Evolutionary conservation across 352 stramenopile genomes (phyloP), one percentile per base, ranked within the genome.

Genomic region (Phytophthora ramorum): DNA sequence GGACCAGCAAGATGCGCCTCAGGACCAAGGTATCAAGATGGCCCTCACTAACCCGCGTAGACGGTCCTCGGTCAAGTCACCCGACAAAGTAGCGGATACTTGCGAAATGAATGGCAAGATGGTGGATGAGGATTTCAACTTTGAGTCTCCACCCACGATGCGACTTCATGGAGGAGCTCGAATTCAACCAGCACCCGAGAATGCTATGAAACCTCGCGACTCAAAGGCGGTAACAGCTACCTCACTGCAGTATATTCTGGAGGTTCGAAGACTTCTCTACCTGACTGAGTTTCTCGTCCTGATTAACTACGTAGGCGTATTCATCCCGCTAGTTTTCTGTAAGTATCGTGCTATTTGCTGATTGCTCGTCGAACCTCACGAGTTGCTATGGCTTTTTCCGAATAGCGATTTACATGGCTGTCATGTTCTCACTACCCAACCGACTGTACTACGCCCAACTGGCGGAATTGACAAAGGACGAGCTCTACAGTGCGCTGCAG

Each of bases 291-390:
- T 73, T 34, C 51, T 76, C 7, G 52, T 72, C 19, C 46, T 81
- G 2, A 71, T 71, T 47, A 73, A 74, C 49, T 78, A 71, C 41
- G 65, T 76, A 28, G 63, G 59, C 14, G 68, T 76, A 16, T 66
- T 76, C 28, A 72, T 76, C 19, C 68, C 63, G n/a, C 46, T 76
- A 1, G 65, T 69, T 9, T 76, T 73, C 38, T 63, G 68, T 71
- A 51, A 34, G 62, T 70, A 26, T 32, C 26, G 8, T n/a, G 12
- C 12, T 40, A n/a, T 40, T 3, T 17, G 34, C 34, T 40, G 8
- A n/a, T 40, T n/a, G 34, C 34, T 17, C 14, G 34, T n/a, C 13
- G 3, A 40, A 14, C 2, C 12, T 40, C 10, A 40, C 34, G 10
- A 17, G 7, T 34, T 34, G 26, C 2, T n/a, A 49, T 13, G 0